Percentiles rank a stretch among this genome's conserved stretches.
Evolutionary conservation across 257 asterid species (phyloP).

Genomic region (Lantana camara): DNA sequence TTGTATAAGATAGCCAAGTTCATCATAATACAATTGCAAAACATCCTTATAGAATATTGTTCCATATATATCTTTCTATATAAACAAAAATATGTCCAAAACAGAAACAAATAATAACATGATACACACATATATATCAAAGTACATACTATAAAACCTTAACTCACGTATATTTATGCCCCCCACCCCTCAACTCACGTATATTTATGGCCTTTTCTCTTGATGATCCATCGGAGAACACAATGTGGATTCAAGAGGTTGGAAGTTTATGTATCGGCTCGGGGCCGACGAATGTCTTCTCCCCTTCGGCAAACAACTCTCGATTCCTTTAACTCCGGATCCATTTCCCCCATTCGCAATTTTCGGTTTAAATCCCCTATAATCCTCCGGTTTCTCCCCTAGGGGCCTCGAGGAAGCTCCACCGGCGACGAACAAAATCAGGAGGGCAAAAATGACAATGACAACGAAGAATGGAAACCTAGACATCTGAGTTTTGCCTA

Average conservation of each 20-base stretch:
- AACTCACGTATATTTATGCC: background rate
- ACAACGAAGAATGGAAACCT: conserved; percentile 21
- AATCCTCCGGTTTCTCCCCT: conserved; percentile 28
- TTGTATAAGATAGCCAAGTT: conserved; percentile 3
- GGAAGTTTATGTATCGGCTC: conserved; percentile 57
- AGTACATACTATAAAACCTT: conserved; percentile 11
- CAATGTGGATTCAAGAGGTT: conserved; percentile 41
- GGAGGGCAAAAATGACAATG: conserved; percentile 31
- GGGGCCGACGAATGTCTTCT: conserved; percentile 60
- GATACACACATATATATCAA: background rate
- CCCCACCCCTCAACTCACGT: no score
- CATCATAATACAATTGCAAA: conserved; percentile 21
- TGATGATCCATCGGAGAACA: conserved; percentile 34
- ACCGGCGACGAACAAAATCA: conserved; percentile 9
- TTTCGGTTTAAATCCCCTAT: conserved; percentile 35
- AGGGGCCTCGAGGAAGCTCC: conserved; percentile 36
- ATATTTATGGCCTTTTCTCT: conserved; percentile 43
- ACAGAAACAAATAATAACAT: background rate
- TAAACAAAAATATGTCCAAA: background rate
- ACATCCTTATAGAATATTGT: background rate
- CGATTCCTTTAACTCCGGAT: conserved; percentile 36
- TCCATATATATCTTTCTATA: conserved; percentile 14
- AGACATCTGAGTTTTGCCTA: no score
- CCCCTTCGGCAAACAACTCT: conserved; percentile 71
- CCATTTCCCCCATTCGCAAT: conserved; percentile 11